phyloP scores from a whole-genome alignment of 768 basidiomycete genomes.

The Phanerochaete carnosa region DNA sequence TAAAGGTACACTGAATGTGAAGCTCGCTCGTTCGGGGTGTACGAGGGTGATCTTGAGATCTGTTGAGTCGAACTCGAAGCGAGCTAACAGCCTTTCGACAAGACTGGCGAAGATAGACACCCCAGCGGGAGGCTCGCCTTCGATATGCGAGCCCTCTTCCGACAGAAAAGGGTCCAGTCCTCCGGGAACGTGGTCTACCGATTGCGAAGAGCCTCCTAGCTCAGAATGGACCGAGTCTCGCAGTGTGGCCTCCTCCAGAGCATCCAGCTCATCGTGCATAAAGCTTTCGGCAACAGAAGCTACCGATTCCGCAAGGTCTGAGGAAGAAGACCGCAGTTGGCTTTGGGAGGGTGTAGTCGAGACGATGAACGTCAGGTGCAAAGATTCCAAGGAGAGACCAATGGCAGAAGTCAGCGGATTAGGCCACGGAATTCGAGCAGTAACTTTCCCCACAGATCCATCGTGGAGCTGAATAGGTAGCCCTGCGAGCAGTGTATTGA shows the following conservation, averaged over 20 bases:
- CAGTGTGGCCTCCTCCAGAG: conserved; percentile 66
- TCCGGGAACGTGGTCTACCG: conserved; percentile 56
- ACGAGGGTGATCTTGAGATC: conserved; percentile 68
- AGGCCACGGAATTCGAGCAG: conserved; percentile 80
- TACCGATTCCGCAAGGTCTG: conserved; percentile 73
- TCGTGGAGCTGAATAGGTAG: conserved; percentile 67
- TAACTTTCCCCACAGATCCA: conserved; percentile 72
- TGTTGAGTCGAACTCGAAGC: conserved; percentile 72
- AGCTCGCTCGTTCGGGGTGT: conserved; percentile 58
- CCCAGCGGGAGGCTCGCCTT: conserved; percentile 59
- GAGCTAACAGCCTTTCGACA: conserved; percentile 73
- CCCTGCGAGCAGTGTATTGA: conserved; percentile 64
- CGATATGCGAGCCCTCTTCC: conserved; percentile 35
- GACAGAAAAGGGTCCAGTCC: conserved; percentile 56
- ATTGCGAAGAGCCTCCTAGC: conserved; percentile 18
- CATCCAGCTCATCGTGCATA: conserved; percentile 75
- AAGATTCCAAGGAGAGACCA: conserved; percentile 63
- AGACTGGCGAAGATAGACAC: conserved; percentile 79
- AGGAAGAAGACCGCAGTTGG: conserved; percentile 15
- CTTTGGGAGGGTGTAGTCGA: conserved; percentile 18
- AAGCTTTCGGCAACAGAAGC: conserved; percentile 83
- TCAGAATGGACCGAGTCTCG: conserved; percentile 64
- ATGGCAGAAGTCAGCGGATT: conserved; percentile 76
- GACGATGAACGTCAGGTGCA: conserved; percentile 65
- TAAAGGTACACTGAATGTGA: conserved; percentile 56